These are phyloP conservation scores for Suhomyces ambrosiae DNA, from an alignment of 1,139 yeast species.

Conservation along the genomic window DNA sequence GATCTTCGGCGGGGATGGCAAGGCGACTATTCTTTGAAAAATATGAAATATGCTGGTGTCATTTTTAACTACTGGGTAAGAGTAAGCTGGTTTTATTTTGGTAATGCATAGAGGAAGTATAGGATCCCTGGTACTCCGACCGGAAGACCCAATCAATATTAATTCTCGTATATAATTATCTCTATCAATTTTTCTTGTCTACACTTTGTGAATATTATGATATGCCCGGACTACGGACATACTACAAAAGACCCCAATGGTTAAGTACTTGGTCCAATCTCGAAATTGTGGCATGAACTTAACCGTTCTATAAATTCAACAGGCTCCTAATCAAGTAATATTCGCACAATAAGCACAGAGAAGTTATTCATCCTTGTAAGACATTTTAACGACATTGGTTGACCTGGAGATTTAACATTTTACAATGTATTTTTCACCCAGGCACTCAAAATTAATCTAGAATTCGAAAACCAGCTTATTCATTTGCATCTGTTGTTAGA, in stretches of 20 bases:
- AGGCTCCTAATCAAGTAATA: no score
- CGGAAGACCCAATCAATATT: background rate
- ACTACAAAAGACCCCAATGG: no score
- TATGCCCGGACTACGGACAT: no score
- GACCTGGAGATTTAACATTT: constrained; percentile 8
- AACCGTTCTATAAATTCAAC: no score
- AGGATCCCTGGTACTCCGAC: background rate
- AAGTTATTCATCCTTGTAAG: background rate
- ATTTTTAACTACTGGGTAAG: background rate
- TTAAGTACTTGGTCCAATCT: no score
- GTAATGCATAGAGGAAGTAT: background rate
- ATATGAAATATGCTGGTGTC: background rate
- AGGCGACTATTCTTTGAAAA: background rate
- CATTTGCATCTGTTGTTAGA: constrained; percentile 11
- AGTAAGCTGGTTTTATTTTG: background rate
- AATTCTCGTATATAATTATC: background rate
- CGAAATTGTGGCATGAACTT: no score
- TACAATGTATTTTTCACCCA: constrained; percentile 5
- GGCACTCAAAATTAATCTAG: constrained; percentile 5
- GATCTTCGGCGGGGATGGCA: background rate
- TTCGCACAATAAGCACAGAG: background rate
- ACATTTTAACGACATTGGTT: constrained; percentile 9
- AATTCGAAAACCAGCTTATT: constrained; percentile 4
- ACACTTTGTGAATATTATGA: no score
- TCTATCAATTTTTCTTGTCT: background rate